Conservation (phyloP, 1,284 basidiomycete genomes). For the Cryptococcus wingfieldii region DNA sequence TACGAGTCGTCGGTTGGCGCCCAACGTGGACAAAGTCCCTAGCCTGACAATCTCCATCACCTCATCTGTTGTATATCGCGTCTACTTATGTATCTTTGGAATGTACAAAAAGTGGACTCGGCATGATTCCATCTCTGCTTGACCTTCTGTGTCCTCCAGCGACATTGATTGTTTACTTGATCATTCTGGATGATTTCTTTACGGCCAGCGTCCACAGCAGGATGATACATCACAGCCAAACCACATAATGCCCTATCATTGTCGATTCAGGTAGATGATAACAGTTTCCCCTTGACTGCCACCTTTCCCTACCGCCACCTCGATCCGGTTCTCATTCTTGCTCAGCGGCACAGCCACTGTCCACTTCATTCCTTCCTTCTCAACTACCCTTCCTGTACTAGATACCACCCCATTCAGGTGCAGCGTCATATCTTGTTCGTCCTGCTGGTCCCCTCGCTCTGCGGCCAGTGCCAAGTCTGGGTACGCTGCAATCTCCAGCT, state of each 20-base stretch:
- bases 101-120: too few relatives aligned
- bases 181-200: not conserved
- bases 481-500: constrained; percentile 42
- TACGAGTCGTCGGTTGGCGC: too few relatives aligned
- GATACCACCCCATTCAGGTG: constrained; percentile 34
- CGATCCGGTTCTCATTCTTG: constrained; percentile 35
- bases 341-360: constrained; percentile 24
- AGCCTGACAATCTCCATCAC: too few relatives aligned
- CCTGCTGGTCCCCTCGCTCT: not conserved
- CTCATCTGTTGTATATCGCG: too few relatives aligned
- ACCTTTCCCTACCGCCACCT: constrained; percentile 13
- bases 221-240: too few relatives aligned
- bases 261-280: constrained; percentile 37
- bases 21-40: too few relatives aligned
- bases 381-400: constrained; percentile 8
- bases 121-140: too few relatives aligned
- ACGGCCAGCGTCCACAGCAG: not conserved
- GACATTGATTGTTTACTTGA: too few relatives aligned
- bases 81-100: too few relatives aligned
- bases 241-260: constrained; percentile 13
- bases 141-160: too few relatives aligned
- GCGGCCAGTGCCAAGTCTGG: constrained; percentile 11
- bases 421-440: constrained; percentile 27
- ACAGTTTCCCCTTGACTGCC: constrained; percentile 27
- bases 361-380: constrained; percentile 36